Conservation (phyloP, 1,139 yeast genomes). For the Blastobotrys buckinghamii region DNA sequence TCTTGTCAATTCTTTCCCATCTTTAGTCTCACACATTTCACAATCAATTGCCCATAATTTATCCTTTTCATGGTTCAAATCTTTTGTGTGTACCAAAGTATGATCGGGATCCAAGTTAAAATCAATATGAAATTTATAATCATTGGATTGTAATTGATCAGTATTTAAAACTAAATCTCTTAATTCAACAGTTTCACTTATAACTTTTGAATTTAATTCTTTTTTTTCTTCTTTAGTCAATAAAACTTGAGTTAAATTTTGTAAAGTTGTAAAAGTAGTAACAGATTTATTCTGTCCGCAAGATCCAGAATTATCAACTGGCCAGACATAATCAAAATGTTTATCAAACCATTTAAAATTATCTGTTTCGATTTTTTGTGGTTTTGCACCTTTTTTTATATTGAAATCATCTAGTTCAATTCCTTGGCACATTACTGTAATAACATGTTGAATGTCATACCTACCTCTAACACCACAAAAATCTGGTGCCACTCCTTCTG, state of each 20-base stretch:
- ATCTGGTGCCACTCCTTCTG: conserved; percentile 32
- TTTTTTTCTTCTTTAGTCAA: conserved; percentile 51
- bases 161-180: conserved; percentile 47
- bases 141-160: conserved; percentile 43
- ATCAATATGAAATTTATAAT: conserved; percentile 56
- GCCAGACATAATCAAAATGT: conserved; percentile 40
- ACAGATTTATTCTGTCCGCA: conserved; percentile 41
- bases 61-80: conserved; percentile 35
- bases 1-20: conserved; percentile 66
- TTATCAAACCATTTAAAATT: conserved; percentile 38
- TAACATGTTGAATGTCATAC: conserved; percentile 43
- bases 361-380: conserved; percentile 19
- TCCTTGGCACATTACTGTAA: conserved; percentile 65
- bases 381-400: conserved; percentile 19
- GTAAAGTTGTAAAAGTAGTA: conserved; percentile 48
- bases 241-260: conserved; percentile 51
- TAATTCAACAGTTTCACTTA: conserved; percentile 33
- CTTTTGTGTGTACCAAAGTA: conserved; percentile 55
- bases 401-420: conserved; percentile 45
- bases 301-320: conserved; percentile 48
- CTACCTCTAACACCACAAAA: conserved; percentile 36
- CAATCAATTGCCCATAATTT: conserved; percentile 52
- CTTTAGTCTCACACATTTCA: conserved; percentile 73
- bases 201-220: conserved; percentile 6
- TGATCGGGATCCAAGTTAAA: conserved; percentile 23